A percentile compares a stretch with the other conserved stretches of the same genome.
Conservation (phyloP, 441 rosid genomes). For the Eutrema salsugineum region DNA sequence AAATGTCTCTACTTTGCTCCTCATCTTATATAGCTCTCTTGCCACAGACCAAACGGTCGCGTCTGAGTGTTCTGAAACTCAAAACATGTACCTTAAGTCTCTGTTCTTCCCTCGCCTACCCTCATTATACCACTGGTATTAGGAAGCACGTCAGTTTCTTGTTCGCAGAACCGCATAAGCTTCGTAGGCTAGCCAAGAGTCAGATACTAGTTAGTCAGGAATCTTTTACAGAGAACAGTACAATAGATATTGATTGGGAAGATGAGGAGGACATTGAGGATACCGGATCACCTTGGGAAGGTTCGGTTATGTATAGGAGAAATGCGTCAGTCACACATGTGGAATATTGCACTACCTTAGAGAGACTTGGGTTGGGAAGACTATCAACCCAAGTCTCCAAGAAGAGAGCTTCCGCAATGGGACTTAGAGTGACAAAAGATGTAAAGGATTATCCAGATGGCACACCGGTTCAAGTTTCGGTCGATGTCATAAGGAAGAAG, state of each 20-base stretch:
- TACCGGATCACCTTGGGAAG: conserved; percentile 78
- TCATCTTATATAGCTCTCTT: conserved; percentile 30
- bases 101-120: neutral
- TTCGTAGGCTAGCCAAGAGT: conserved; percentile 26
- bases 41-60: conserved; percentile 13
- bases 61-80: neutral
- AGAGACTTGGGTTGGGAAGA: conserved; percentile 82
- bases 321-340: conserved; percentile 64
- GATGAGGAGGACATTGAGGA: conserved; percentile 49
- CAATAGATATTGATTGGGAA: conserved; percentile 55
- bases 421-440: conserved; percentile 76
- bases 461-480: conserved; percentile 86
- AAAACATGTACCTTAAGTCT: conserved; percentile 14
- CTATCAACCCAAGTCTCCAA: conserved; percentile 64
- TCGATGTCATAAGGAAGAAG: conserved; percentile 78
- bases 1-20: conserved; percentile 48
- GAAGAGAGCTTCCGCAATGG: conserved; percentile 77
- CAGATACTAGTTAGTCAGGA: conserved; percentile 27
- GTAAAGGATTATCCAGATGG: conserved; percentile 82
- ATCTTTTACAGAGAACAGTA: conserved; percentile 37
- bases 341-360: conserved; percentile 91
- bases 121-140: conserved; percentile 3
- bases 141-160: neutral
- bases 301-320: conserved; percentile 74
- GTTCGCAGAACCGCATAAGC: conserved; percentile 10